Percentiles rank a stretch among this genome's conserved stretches.
phyloP scores from a whole-genome alignment of 176 grass and related monocot genomes.

The Cenchrus fungigraminus region DNA sequence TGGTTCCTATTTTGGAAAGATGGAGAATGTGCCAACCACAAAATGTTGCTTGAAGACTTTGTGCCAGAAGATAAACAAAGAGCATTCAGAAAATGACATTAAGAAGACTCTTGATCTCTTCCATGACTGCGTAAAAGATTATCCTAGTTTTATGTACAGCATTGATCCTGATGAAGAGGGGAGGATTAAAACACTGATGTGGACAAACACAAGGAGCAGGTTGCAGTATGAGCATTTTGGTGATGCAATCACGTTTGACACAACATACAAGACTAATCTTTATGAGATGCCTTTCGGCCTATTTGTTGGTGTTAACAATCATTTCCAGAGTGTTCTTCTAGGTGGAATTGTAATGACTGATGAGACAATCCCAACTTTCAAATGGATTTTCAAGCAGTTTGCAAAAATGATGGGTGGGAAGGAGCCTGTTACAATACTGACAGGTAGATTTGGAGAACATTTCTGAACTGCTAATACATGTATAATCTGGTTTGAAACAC shows the following conservation, averaged over 20 bases:
- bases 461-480: too few relatives aligned
- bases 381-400: background rate
- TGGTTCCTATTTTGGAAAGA: background rate
- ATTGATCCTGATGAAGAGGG: background rate
- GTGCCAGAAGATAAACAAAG: background rate
- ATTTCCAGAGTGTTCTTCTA: background rate
- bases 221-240: background rate
- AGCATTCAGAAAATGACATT: background rate
- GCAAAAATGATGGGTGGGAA: background rate
- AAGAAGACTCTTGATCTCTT: background rate
- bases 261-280: background rate
- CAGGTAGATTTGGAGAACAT: background rate
- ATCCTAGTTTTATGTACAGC: background rate
- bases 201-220: background rate
- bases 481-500: too few relatives aligned
- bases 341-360: background rate
- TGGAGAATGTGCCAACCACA: background rate
- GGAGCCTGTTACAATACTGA: background rate
- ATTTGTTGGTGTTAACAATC: too few relatives aligned
- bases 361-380: background rate
- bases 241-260: background rate
- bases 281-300: too few relatives aligned
- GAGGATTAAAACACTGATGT: background rate
- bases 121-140: background rate
- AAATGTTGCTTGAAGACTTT: background rate